Conservation (phyloP, 345 rosid species). For the Dipteronia sinensis region DNA sequence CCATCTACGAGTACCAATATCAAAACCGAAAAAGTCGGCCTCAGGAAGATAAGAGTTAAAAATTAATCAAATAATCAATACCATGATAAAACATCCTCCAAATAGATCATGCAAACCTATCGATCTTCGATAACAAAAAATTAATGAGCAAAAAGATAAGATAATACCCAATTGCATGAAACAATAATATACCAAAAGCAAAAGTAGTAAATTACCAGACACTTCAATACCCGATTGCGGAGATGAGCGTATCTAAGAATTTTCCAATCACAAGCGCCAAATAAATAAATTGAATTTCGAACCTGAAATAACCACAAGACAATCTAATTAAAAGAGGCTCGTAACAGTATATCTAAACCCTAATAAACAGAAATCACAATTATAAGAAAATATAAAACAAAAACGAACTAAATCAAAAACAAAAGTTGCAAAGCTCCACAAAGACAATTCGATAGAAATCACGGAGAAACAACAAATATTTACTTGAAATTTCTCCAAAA, state of each 20-base stretch:
- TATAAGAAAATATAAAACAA: neutral
- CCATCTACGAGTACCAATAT: neutral
- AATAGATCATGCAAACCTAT: slow-evolving; percentile 2
- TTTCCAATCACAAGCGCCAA: slow-evolving; percentile 7
- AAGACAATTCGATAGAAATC: neutral
- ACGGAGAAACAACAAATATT: neutral
- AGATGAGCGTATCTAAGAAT: slow-evolving; percentile 3
- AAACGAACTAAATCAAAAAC: neutral
- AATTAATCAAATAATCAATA: neutral
- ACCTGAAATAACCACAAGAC: slow-evolving; percentile 17
- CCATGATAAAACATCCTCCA: neutral
- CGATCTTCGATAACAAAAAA: neutral
- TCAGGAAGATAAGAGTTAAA: neutral
- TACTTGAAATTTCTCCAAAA: neutral
- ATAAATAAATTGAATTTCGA: slow-evolving; percentile 16
- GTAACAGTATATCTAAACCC: slow-evolving; percentile 10
- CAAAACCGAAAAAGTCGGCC: neutral
- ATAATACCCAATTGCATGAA: neutral
- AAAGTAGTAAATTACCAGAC: slow-evolving; percentile 25
- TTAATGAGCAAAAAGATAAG: neutral
- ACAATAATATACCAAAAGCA: slow-evolving; percentile 1
- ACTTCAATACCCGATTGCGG: neutral
- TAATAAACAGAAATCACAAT: neutral
- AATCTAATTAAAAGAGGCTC: neutral
- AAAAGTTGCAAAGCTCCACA: neutral